phyloP scores from a whole-genome alignment of 371 early-diverging fungal species.

The Mortierella sp. region DNA sequence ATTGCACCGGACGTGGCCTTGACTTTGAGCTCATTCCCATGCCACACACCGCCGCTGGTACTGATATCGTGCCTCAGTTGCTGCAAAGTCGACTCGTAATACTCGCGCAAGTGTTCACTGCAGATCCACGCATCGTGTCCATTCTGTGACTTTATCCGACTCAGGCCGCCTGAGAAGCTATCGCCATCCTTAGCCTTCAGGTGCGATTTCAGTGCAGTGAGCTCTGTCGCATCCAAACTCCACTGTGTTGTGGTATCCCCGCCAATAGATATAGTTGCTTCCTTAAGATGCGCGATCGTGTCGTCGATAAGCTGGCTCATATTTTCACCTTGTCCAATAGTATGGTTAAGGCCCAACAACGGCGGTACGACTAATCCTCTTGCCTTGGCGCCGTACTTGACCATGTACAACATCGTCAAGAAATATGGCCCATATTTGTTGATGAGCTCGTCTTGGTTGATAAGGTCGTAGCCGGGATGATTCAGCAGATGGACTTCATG shows the following conservation, averaged over 20 bases:
- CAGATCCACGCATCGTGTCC: background rate
- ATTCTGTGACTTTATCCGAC: background rate
- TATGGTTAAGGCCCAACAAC: background rate
- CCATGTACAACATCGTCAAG: conserved; percentile 1
- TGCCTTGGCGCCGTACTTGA: conserved; percentile 1
- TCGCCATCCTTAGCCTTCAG: conserved; percentile 4
- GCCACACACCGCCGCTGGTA: too few relatives aligned
- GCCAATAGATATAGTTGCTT: background rate
- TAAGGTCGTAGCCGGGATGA: conserved; percentile 7
- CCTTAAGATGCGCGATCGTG: background rate
- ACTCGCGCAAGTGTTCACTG: too few relatives aligned
- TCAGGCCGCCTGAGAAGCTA: conserved; percentile 4
- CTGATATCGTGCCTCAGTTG: too few relatives aligned
- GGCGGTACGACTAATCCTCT: background rate
- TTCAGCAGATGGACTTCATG: conserved; percentile 5
- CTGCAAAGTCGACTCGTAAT: too few relatives aligned
- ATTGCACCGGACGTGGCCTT: too few relatives aligned
- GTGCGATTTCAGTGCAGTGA: background rate
- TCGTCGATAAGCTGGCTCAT: background rate
- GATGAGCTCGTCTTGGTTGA: background rate
- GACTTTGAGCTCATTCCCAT: too few relatives aligned
- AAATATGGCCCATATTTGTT: conserved; percentile 5
- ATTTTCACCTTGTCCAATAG: background rate
- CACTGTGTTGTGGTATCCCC: too few relatives aligned
- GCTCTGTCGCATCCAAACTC: too few relatives aligned